Conservation (phyloP, 495 filamentous ascomycete genomes). For the Xylaria acuta region DNA sequence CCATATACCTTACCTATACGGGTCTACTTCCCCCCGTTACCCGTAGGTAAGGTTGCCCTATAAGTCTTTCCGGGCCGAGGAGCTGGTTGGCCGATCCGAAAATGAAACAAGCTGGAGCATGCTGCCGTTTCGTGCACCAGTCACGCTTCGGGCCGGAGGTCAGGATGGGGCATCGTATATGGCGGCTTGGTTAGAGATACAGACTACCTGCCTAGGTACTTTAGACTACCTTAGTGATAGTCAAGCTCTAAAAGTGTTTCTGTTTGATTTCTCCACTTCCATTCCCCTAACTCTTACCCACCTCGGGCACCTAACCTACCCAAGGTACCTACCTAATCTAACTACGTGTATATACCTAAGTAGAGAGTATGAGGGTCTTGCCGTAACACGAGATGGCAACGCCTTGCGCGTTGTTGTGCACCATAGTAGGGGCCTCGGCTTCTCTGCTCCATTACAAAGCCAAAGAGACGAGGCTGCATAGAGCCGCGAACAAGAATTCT, state of each 20-base stretch:
- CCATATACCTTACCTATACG: too few relatives aligned
- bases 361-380: neutral
- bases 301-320: neutral
- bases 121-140: neutral
- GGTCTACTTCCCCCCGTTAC: neutral
- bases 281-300: neutral
- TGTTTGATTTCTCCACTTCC: neutral
- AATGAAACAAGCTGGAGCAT: neutral
- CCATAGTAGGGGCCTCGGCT: neutral
- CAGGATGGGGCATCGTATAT: neutral
- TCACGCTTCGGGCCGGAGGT: neutral
- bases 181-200: neutral
- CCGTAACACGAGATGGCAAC: neutral
- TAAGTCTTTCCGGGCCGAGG: neutral
- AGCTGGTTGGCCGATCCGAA: neutral
- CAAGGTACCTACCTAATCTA: neutral
- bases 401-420: neutral
- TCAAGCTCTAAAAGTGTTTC: neutral
- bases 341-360: neutral
- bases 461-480: neutral
- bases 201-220: neutral
- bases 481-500: conserved; percentile 11
- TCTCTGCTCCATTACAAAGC: neutral
- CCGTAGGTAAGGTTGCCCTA: neutral
- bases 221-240: neutral